phyloP scores from a whole-genome alignment of 768 basidiomycete species.

The Psilocybe cubensis region DNA sequence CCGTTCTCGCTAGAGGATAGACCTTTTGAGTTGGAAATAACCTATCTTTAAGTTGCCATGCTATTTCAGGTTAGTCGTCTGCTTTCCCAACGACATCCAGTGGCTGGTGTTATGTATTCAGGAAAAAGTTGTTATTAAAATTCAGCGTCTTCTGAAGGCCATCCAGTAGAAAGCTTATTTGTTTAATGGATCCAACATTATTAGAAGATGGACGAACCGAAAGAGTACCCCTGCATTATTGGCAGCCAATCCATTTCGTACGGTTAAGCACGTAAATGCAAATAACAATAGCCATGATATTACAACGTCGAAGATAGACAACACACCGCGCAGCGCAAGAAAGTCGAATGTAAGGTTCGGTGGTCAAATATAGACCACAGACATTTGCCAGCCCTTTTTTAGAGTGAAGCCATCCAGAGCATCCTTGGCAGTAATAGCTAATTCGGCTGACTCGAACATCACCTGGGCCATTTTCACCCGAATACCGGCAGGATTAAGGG shows the following conservation, averaged over 20 bases:
- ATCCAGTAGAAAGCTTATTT: conserved; percentile 27
- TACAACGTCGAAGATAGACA: conserved; percentile 20
- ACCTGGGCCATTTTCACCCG: conserved; percentile 83
- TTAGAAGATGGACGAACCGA: neutral
- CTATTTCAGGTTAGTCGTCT: conserved; percentile 56
- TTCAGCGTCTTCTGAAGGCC: conserved; percentile 57
- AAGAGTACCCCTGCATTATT: neutral
- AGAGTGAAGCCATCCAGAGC: conserved; percentile 85
- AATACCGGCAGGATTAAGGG: conserved; percentile 63
- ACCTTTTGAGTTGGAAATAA: conserved; percentile 63
- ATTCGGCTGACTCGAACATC: conserved; percentile 73
- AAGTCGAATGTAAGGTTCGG: conserved; percentile 5
- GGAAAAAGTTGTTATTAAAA: conserved; percentile 65
- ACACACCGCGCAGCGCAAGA: conserved; percentile 20
- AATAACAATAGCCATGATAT: conserved; percentile 16
- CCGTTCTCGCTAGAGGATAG: conserved; percentile 76
- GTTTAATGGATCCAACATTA: neutral
- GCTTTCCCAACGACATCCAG: neutral
- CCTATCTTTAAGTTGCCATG: conserved; percentile 60
- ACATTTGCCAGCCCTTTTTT: conserved; percentile 87
- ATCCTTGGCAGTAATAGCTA: conserved; percentile 78
- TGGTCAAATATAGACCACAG: conserved; percentile 65
- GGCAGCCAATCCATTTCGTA: neutral
- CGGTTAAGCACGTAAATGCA: neutral
- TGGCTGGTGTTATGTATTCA: conserved; percentile 13